Evolutionary conservation across 2,329 filamentous ascomycete genomes (phyloP).

Genomic region (Colletotrichum horii): DNA sequence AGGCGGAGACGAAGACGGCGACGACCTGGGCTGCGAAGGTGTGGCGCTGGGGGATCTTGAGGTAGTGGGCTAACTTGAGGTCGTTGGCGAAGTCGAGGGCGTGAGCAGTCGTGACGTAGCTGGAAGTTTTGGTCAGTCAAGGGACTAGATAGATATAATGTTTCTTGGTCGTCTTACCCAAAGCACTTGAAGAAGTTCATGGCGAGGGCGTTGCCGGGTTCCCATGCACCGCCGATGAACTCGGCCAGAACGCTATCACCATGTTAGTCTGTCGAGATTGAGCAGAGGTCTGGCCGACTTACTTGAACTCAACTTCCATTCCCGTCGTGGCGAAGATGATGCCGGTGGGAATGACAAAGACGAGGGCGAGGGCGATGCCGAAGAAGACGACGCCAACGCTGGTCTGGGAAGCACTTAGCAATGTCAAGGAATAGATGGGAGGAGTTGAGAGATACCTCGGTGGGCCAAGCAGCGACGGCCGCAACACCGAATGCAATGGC

Average conservation of each 20-base stretch:
- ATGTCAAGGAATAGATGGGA: rapidly evolving
- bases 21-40: conserved; percentile 41
- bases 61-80: conserved; percentile 45
- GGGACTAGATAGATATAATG: too few species aligned
- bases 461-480: conserved; percentile 43
- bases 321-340: conserved; percentile 50
- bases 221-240: conserved; percentile 15
- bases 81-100: conserved; percentile 40
- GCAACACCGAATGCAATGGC: conserved; percentile 39
- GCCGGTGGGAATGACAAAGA: conserved; percentile 49
- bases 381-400: conserved; percentile 46
- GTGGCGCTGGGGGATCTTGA: conserved; percentile 46
- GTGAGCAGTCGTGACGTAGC: conserved; percentile 37
- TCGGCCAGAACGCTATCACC: conserved; percentile 13
- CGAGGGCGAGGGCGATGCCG: conserved; percentile 42
- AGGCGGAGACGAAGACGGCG: conserved; percentile 36
- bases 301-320: conserved; percentile 32
- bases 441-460: conserved; percentile 19
- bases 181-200: conserved; percentile 27
- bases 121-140: neutral
- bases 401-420: conserved; percentile 32
- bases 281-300: neutral
- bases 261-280: neutral
- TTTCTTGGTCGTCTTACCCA: conserved; percentile 19
- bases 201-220: conserved; percentile 7